phyloP scores from a whole-genome alignment of 106 monocot genomes.

The Xerophyta viscosa region DNA sequence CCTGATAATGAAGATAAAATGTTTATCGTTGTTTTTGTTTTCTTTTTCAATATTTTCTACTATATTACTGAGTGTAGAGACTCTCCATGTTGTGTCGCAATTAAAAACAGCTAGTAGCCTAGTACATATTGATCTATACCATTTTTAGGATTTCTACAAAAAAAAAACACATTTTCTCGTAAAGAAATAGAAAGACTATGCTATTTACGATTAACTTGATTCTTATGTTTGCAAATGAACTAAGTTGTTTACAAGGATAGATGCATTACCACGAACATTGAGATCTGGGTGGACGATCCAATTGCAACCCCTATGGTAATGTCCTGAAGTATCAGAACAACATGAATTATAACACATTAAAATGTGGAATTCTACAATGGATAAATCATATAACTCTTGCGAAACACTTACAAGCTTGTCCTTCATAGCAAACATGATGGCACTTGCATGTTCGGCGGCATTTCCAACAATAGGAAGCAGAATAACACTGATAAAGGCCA shows the following conservation, averaged over 20 bases:
- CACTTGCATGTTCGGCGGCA: conserved; percentile 97
- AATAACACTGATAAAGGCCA: conserved; percentile 92
- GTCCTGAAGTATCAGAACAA: conserved; percentile 36
- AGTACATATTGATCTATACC: too few relatives aligned
- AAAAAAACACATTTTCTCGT: too few relatives aligned
- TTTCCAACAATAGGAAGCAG: conserved; percentile 97
- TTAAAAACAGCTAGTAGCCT: too few relatives aligned
- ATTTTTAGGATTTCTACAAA: too few relatives aligned
- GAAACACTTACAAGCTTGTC: conserved; percentile 74
- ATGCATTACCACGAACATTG: conserved; percentile 89
- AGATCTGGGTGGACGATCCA: conserved; percentile 93
- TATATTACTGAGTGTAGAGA: too few relatives aligned
- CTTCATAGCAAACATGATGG: conserved; percentile 97
- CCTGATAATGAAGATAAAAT: too few relatives aligned
- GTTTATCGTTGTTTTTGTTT: too few relatives aligned
- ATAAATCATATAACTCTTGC: not conserved
- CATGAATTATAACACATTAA: conserved; percentile 1
- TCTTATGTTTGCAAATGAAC: not conserved
- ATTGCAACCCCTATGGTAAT: conserved; percentile 93
- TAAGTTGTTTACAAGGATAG: not conserved
- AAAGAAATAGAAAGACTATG: too few relatives aligned
- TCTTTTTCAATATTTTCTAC: too few relatives aligned
- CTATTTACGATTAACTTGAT: conserved; percentile 1
- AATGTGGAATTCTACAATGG: not conserved
- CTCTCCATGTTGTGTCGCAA: too few relatives aligned